Evolutionary conservation across 1,284 basidiomycete genomes (phyloP), one percentile per base, ranked within the genome.

Genomic region (Cryptococcus jaspeensis): DNA sequence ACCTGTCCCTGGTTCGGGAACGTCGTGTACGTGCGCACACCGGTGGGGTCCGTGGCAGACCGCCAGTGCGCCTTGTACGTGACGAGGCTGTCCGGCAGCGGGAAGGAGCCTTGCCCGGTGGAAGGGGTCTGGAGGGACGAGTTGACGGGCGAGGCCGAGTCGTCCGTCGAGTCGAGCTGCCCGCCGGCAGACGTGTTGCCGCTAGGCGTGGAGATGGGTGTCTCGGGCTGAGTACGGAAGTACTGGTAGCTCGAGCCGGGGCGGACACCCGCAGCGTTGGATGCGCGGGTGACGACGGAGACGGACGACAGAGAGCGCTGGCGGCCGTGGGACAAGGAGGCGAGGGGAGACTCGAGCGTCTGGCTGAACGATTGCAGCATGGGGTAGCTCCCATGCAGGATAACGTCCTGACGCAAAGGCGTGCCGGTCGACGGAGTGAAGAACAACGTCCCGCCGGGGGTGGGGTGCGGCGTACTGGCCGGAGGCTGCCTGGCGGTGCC

Each of bases 71-170:
- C 45, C 11, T 58, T 44, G 41, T 40, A 52, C 3, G 32, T n/a
- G 15, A 41, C 28, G 32, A 55, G 46, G 20, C 50, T 45, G 5
- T 58, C 58, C 6, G 36, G 43, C 13, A 41, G 8, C 3, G 62
- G 59, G 44, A 53, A 59, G 2, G 58, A 44, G 5, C 59, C 58
- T 38, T 67, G 59, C 8, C 61, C 63, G 5, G 65, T 63, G 5
- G 56, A 59, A 15, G 65, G 65, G 6, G 63, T 67, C 23, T 67
- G 65, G 38, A 67, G 43, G 43, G 57, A 49, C 13, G 58, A 52
- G 35, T 37, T 50, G 51, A 56, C 44, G 32, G 58, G 60, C 16
- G 56, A 60, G n/a, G 48, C 60, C 20, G 55, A 56, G 39, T 54
- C 61, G 46, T 58, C 56, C 28, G 43, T 25, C 12, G 49, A 53